A percentile compares a stretch with the other conserved stretches of the same genome.
phyloP scores from a whole-genome alignment of 768 basidiomycete genomes.

The Dacryopinax primogenitus region DNA sequence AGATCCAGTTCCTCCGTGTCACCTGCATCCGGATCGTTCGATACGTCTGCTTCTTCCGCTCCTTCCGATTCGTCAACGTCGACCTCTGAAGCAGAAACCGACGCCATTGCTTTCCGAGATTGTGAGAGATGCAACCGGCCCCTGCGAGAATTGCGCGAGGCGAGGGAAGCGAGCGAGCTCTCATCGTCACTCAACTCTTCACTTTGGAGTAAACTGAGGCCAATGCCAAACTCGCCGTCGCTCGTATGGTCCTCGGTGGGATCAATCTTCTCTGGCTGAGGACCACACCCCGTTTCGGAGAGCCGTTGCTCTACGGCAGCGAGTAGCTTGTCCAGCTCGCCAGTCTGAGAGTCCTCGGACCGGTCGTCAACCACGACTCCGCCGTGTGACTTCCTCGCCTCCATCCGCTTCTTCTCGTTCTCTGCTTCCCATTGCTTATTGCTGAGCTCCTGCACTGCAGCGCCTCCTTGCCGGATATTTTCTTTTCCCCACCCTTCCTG shows the following conservation, averaged over 20 bases:
- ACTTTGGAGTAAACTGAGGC: not conserved
- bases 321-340: too few species aligned
- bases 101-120: too few species aligned
- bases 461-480: too few species aligned
- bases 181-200: not conserved
- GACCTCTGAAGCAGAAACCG: not conserved
- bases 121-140: too few species aligned
- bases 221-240: slow-evolving; percentile 7
- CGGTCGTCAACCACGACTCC: not conserved
- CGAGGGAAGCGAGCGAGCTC: not conserved
- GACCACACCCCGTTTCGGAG: too few species aligned
- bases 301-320: too few species aligned
- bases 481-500: not conserved
- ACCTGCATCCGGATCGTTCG: not conserved
- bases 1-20: not conserved
- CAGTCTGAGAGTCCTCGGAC: not conserved
- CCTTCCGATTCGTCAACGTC: not conserved
- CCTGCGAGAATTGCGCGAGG: too few species aligned
- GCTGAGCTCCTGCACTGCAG: too few species aligned
- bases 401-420: too few species aligned
- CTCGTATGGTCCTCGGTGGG: not conserved
- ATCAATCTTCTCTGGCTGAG: not conserved
- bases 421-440: too few species aligned
- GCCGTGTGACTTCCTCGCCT: not conserved
- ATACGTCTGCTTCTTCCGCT: not conserved